These are phyloP conservation scores for Metarhizium anisopliae DNA, from an alignment of 2,329 filamentous ascomycete genomes.

Conservation along the genomic window DNA sequence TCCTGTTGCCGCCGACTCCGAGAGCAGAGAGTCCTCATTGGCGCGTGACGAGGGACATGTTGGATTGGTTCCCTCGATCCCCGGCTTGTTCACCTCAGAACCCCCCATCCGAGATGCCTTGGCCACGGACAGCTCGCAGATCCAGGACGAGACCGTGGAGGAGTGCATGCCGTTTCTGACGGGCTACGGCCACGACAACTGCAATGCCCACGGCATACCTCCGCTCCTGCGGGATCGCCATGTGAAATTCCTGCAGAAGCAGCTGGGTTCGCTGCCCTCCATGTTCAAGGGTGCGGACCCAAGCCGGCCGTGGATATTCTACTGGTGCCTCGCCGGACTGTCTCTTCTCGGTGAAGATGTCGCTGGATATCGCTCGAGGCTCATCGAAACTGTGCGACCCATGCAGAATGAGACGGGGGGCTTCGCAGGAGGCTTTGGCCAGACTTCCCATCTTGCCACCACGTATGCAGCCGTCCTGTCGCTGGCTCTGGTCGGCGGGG, in stretches of 20 bases:
- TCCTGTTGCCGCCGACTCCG: neutral
- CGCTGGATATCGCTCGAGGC: slow-evolving; percentile 55
- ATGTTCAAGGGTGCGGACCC: slow-evolving; percentile 71
- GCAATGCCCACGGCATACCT: slow-evolving; percentile 68
- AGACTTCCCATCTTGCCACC: slow-evolving; percentile 78
- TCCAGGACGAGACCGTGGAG: slow-evolving; percentile 60
- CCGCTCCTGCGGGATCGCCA: slow-evolving; percentile 58
- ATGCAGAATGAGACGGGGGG: slow-evolving; percentile 80
- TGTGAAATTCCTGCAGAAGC: slow-evolving; percentile 51
- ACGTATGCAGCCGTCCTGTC: slow-evolving; percentile 79
- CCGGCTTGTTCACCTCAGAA: slow-evolving; percentile 46
- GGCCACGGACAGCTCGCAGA: slow-evolving; percentile 55
- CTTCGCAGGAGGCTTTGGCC: slow-evolving; percentile 89
- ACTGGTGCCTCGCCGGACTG: slow-evolving; percentile 79
- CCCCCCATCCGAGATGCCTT: slow-evolving; percentile 59
- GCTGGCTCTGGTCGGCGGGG: slow-evolving; percentile 68
- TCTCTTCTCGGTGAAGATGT: slow-evolving; percentile 68
- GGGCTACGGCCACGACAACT: slow-evolving; percentile 38
- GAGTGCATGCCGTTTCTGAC: slow-evolving; percentile 62
- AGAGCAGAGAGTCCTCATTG: neutral
- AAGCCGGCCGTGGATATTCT: slow-evolving; percentile 86
- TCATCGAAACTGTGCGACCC: slow-evolving; percentile 65
- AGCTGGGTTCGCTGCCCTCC: slow-evolving; percentile 54
- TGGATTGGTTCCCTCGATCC: slow-evolving; percentile 24
- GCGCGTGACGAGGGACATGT: slow-evolving; percentile 2